Evolutionary conservation across 2,329 filamentous ascomycete genomes (phyloP).

Genomic region (Allantophomopsis cytisporea): DNA sequence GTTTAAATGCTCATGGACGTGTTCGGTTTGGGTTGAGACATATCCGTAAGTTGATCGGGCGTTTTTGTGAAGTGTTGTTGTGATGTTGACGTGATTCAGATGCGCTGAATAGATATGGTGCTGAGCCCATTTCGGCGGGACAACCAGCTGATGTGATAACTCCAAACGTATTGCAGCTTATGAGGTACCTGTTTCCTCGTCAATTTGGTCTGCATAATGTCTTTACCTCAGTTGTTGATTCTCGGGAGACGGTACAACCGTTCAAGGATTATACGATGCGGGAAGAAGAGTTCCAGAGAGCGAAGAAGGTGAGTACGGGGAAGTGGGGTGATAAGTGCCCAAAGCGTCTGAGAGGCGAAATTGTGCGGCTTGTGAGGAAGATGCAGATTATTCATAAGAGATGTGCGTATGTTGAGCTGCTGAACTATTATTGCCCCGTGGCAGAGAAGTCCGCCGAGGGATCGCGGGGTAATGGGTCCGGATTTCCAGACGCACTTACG

Average conservation of each 20-base stretch:
- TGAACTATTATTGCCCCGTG: conserved; percentile 69
- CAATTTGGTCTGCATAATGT: conserved; percentile 88
- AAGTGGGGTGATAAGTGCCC: conserved; percentile 29
- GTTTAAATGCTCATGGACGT: conserved; percentile 51
- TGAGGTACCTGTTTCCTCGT: conserved; percentile 89
- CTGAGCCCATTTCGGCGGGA: too few species aligned
- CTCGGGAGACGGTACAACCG: conserved; percentile 51
- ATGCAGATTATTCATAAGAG: conserved; percentile 58
- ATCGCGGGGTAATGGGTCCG: too few species aligned
- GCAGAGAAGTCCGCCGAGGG: conserved; percentile 16
- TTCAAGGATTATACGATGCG: conserved; percentile 78
- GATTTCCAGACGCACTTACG: too few species aligned
- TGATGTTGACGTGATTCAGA: conserved; percentile 35
- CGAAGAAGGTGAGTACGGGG: conserved; percentile 6
- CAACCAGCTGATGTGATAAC: conserved; percentile 17
- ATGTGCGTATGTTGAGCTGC: conserved; percentile 68
- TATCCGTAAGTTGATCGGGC: conserved; percentile 49
- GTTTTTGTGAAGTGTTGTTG: neutral
- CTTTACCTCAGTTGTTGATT: conserved; percentile 61
- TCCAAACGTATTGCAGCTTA: conserved; percentile 51
- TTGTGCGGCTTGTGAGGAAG: conserved; percentile 44
- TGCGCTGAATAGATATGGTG: conserved; percentile 57
- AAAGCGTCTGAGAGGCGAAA: conserved; percentile 53
- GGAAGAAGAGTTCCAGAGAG: conserved; percentile 60
- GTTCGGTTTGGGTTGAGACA: conserved; percentile 66